These are phyloP conservation scores for Choiromyces venosus DNA, from an alignment of 495 filamentous ascomycete genomes.

Conservation along the genomic window DNA sequence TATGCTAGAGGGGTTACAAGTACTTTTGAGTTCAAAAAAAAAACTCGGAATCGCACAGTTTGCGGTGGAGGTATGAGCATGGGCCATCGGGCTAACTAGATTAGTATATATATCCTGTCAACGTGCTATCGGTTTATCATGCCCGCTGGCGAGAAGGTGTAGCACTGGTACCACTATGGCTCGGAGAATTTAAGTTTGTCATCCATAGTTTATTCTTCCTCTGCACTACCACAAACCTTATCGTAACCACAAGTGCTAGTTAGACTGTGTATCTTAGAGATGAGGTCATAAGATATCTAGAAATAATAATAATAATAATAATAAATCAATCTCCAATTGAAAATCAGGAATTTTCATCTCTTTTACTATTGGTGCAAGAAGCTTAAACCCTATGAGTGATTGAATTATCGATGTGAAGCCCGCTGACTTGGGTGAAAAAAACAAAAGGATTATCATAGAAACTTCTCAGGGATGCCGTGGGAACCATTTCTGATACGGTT, in stretches of 20 bases:
- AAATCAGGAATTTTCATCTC: neutral
- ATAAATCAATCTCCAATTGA: neutral
- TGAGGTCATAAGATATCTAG: neutral
- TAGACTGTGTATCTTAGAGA: neutral
- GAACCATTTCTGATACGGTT: neutral
- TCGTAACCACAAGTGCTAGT: neutral
- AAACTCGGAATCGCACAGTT: neutral
- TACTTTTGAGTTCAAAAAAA: neutral
- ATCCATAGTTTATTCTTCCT: neutral
- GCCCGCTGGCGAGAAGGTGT: neutral
- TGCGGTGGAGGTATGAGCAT: neutral
- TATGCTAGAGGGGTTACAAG: neutral
- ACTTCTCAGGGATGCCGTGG: neutral
- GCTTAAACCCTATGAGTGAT: neutral
- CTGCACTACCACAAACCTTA: neutral
- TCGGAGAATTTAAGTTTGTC: neutral
- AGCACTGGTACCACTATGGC: neutral
- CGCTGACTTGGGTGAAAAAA: neutral
- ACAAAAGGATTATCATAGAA: neutral
- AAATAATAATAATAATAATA: neutral
- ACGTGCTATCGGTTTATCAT: neutral
- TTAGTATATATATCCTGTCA: neutral
- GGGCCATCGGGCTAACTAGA: neutral
- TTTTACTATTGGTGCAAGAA: neutral
- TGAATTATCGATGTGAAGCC: neutral